A percentile compares a stretch with the other conserved stretches of the same genome.
These are phyloP conservation scores for Cyclotella sp. DNA, from an alignment of 108 stramenopile genomes.

Conservation along the genomic window DNA sequence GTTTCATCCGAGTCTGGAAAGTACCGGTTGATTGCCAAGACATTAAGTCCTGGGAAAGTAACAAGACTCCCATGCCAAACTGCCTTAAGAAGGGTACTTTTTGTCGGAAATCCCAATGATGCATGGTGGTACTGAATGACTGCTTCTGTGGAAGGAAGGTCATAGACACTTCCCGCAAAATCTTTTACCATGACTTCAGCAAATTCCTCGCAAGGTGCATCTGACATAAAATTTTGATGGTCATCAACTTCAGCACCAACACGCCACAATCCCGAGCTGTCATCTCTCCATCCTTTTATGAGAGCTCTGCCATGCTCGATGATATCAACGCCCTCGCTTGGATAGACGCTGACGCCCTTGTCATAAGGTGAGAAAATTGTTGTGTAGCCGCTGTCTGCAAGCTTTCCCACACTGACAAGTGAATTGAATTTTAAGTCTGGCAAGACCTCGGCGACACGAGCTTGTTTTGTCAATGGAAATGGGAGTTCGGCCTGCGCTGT, in stretches of 20 bases:
- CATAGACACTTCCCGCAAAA: conserved; percentile 1
- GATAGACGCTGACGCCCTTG: neutral
- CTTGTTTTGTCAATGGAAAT: too few relatives aligned
- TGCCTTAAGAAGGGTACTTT: too few relatives aligned
- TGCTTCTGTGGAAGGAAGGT: too few relatives aligned
- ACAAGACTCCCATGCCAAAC: neutral
- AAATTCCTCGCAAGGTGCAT: neutral
- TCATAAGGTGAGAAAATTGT: conserved; percentile 4
- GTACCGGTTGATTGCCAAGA: neutral
- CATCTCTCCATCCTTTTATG: conserved; percentile 11
- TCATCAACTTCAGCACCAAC: neutral
- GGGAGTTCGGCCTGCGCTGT: too few relatives aligned
- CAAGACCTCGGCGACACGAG: neutral
- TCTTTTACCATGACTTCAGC: neutral
- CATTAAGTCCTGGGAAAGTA: neutral
- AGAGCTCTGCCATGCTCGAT: neutral
- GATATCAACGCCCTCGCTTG: neutral
- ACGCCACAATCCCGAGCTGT: neutral
- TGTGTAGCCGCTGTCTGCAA: conserved; percentile 2
- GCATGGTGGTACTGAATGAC: neutral
- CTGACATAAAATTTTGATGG: neutral
- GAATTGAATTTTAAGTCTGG: neutral
- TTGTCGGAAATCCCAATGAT: too few relatives aligned
- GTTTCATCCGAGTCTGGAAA: too few relatives aligned
- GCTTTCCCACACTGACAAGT: neutral